Evolutionary conservation across 257 asterid species (phyloP), one percentile per base, ranked within the genome.

Genomic region (Thymus quinquecostatus): DNA sequence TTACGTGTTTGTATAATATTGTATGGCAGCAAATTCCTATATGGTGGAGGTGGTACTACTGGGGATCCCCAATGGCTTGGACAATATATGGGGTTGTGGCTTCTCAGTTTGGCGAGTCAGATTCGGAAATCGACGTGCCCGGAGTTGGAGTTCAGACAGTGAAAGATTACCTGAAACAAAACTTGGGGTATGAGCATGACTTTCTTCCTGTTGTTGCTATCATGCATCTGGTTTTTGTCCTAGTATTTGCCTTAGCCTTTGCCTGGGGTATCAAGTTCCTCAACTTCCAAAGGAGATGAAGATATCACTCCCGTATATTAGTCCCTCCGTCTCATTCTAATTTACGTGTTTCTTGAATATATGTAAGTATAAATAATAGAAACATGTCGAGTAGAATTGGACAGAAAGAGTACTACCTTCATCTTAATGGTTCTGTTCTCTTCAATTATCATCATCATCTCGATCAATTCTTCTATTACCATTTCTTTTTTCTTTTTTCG

Each of bases 21-120:
- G 30, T 5, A 45, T 34, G 71, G 36, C 82, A 84, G 89, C 78
- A 70, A 74, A 79, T 84, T 2, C 92, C 85, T 0, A 79, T 77
- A 73, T 87, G 92, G 89, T 87, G 89, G 89, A 84, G 85, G 58
- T 87, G 89, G 86, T 87, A 84, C 43, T 82, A 82, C 80, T 84
- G 86, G 88, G 71, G 81, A 11, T 82, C 85, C 1, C 89, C 92
- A 0, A 71, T 81, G 4, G 88, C 86, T 0, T 85, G 88, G 90
- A 71, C 86, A 1, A 80, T 84, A 1, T 84, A 82, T 36, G 89
- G 89, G 64, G 62, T 79, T 0, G 68, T 87, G 0, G 54, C 82
- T 0, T 75, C 85, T 34, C 89, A 87, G 69, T 9, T 79, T 12
- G 89, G 92, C 2, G 84, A 81, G 1, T 27, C 64, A 36, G 71